Conservation (phyloP, 73 alveolate species). For the Paramecium pentaurelia region DNA sequence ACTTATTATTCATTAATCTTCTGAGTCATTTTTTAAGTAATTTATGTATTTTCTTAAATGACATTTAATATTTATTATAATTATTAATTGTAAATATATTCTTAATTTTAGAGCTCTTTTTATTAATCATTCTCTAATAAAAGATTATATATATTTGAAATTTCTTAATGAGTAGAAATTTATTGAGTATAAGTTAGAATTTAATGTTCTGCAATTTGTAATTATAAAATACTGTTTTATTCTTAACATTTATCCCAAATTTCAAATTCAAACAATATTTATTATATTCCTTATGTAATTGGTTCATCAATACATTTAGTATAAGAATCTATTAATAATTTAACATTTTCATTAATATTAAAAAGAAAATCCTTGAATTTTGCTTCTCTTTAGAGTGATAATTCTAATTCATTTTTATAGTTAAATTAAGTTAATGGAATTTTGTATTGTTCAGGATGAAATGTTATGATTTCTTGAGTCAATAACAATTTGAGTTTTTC, state of each 20-base stretch:
- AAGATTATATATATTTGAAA: background rate
- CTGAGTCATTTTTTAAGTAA: background rate
- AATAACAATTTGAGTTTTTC: background rate
- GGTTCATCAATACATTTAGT: background rate
- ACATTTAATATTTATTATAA: background rate
- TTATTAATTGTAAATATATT: background rate
- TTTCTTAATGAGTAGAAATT: background rate
- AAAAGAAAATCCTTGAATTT: background rate
- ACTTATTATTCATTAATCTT: background rate
- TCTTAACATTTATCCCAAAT: background rate
- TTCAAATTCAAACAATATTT: conserved; percentile 5
- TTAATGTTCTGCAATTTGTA: background rate
- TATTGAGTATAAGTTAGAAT: background rate
- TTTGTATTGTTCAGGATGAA: background rate
- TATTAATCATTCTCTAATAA: background rate
- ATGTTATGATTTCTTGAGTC: background rate
- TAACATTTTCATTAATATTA: background rate
- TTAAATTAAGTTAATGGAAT: background rate
- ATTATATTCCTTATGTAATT: background rate
- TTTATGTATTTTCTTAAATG: background rate
- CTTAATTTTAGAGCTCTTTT: background rate
- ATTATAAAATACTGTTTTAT: background rate
- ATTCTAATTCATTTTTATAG: background rate
- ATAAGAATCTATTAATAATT: background rate
- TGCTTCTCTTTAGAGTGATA: background rate